phyloP scores from a whole-genome alignment of 2,329 filamentous ascomycete genomes.

The Tolypocladium endophyticum region DNA sequence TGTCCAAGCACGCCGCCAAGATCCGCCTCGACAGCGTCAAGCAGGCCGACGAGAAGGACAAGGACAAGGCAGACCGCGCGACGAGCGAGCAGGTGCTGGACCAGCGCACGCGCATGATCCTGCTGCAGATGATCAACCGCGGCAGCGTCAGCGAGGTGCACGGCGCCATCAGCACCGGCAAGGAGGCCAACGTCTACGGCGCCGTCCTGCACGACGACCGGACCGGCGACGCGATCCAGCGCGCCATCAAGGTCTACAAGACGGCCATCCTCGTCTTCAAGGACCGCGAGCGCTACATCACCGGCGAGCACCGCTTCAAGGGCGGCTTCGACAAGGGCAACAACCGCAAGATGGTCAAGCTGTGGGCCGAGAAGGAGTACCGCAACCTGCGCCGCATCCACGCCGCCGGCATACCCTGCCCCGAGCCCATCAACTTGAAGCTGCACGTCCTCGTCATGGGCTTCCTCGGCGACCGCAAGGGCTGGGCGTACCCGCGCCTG shows the following conservation, averaged over 20 bases:
- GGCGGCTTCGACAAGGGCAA: slow-evolving; percentile 88
- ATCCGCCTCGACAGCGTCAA: slow-evolving; percentile 65
- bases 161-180: slow-evolving; percentile 90
- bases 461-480: slow-evolving; percentile 79
- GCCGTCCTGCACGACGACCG: slow-evolving; percentile 56
- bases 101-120: slow-evolving; percentile 86
- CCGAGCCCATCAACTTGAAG: slow-evolving; percentile 79
- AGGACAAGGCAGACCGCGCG: slow-evolving; percentile 86
- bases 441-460: slow-evolving; percentile 94
- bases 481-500: slow-evolving; percentile 78
- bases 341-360: slow-evolving; percentile 92
- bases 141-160: slow-evolving; percentile 84
- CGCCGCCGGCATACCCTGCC: slow-evolving; percentile 76
- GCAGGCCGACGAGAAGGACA: slow-evolving; percentile 40
- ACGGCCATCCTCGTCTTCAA: slow-evolving; percentile 97
- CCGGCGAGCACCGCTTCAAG: slow-evolving; percentile 86
- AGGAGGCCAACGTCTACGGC: slow-evolving; percentile 97
- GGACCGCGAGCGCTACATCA: slow-evolving; percentile 91
- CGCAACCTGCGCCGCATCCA: slow-evolving; percentile 82
- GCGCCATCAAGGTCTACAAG: slow-evolving; percentile 98
- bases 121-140: slow-evolving; percentile 92
- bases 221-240: slow-evolving; percentile 50
- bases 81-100: slow-evolving; percentile 94
- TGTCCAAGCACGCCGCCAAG: slow-evolving; percentile 77
- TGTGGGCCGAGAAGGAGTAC: slow-evolving; percentile 99